A percentile compares a stretch with the other conserved stretches of the same genome.
These are phyloP conservation scores for Elsinoe ampelina DNA, from an alignment of 2,329 filamentous ascomycete species.

Conservation along the genomic window DNA sequence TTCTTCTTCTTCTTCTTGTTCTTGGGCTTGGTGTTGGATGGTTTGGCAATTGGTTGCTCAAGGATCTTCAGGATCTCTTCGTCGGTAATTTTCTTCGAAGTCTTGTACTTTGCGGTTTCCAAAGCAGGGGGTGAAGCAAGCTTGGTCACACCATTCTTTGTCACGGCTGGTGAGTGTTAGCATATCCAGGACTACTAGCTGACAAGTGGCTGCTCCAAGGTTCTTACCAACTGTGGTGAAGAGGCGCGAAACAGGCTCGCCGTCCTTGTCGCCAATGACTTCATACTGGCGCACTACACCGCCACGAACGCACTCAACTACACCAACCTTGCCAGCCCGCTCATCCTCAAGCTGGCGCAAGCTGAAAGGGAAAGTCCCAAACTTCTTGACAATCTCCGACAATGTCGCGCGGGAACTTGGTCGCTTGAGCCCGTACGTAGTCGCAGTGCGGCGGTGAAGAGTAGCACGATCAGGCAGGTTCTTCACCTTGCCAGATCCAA, in stretches of 20 bases:
- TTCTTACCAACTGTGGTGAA: conserved; percentile 89
- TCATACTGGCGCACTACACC: conserved; percentile 95
- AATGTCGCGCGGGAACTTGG: conserved; percentile 86
- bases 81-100: conserved; percentile 95
- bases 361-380: conserved; percentile 95
- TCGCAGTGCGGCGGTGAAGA: conserved; percentile 83
- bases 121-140: conserved; percentile 66
- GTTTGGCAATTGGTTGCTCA: conserved; percentile 66
- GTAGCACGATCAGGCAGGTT: conserved; percentile 77
- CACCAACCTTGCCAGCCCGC: conserved; percentile 87
- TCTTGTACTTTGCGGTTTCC: conserved; percentile 75
- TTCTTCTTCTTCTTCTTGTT: conserved; percentile 88
- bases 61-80: conserved; percentile 93
- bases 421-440: conserved; percentile 88
- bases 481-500: conserved; percentile 93
- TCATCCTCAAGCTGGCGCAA: conserved; percentile 94
- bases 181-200: not conserved
- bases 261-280: conserved; percentile 88
- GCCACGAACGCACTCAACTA: conserved; percentile 89
- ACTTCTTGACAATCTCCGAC: conserved; percentile 94
- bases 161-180: conserved; percentile 58
- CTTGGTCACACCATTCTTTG: conserved; percentile 91
- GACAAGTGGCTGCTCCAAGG: too few species aligned
- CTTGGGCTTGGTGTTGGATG: conserved; percentile 62
- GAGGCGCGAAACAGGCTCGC: conserved; percentile 70